Conservation (phyloP, 2,329 filamentous ascomycete species). For the Chaetomiaceae sp. region DNA sequence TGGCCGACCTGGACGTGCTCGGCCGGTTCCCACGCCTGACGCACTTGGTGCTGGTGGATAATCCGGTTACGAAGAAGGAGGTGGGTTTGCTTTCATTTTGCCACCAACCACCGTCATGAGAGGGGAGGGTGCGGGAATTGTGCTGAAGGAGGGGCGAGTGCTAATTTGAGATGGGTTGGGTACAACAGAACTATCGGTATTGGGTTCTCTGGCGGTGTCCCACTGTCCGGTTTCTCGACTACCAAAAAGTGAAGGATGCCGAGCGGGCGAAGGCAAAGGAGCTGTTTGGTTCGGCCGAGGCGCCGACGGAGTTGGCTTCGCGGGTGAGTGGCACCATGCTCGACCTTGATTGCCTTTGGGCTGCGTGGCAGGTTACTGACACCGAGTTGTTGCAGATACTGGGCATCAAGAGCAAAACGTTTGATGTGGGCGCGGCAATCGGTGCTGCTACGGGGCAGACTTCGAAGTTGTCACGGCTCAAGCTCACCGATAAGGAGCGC, state of each 20-base stretch:
- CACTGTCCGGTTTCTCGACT: conserved; percentile 83
- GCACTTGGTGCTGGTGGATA: conserved; percentile 76
- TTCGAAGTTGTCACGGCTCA: conserved; percentile 67
- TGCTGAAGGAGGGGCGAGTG: not conserved
- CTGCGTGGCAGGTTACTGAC: too few relatives aligned
- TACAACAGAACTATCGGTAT: conserved; percentile 72
- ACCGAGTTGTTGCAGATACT: conserved; percentile 57
- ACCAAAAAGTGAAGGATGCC: conserved; percentile 78
- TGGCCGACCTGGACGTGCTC: conserved; percentile 83
- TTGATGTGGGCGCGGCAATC: conserved; percentile 49
- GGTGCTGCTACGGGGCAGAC: conserved; percentile 32
- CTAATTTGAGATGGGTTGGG: conserved; percentile 12
- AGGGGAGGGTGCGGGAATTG: not conserved
- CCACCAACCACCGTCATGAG: not conserved
- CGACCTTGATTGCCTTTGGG: too few relatives aligned
- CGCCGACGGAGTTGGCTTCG: conserved; percentile 73
- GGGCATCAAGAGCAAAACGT: conserved; percentile 72
- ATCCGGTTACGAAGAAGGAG: conserved; percentile 89
- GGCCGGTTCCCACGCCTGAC: conserved; percentile 62
- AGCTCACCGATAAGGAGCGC: conserved; percentile 83
- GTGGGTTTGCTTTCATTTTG: conserved; percentile 43
- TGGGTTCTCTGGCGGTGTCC: conserved; percentile 88
- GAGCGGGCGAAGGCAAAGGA: conserved; percentile 72
- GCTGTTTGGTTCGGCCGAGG: conserved; percentile 73
- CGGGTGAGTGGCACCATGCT: conserved; percentile 50